Conservation (phyloP, 306 rosid species). For the Crotalaria pallida region DNA sequence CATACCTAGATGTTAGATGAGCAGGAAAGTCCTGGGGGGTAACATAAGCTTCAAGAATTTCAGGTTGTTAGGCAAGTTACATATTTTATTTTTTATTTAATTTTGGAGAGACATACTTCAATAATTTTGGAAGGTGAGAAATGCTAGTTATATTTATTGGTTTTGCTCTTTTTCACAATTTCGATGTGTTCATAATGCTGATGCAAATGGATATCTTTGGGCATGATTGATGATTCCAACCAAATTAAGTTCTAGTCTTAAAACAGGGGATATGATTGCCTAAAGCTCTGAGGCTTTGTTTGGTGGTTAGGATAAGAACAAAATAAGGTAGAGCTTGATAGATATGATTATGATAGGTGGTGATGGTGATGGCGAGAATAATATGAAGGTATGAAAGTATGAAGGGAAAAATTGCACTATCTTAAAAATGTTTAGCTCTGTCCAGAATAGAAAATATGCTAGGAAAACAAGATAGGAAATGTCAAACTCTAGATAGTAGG, state of each 20-base stretch:
- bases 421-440: too few relatives aligned
- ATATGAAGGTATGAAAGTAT: too few relatives aligned
- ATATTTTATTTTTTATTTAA: conserved; percentile 26
- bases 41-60: conserved; percentile 34
- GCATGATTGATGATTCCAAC: not conserved
- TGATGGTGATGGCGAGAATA: too few relatives aligned
- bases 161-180: not conserved
- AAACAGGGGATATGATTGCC: not conserved
- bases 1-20: conserved; percentile 60
- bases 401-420: too few relatives aligned
- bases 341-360: too few relatives aligned
- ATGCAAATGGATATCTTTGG: not conserved
- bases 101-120: conserved; percentile 37
- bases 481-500: too few relatives aligned
- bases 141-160: conserved; percentile 12
- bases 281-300: too few relatives aligned
- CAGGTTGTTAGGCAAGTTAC: conserved; percentile 39
- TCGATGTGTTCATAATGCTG: not conserved
- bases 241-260: not conserved
- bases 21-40: conserved; percentile 34
- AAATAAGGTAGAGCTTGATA: too few relatives aligned
- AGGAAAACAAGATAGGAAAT: too few relatives aligned
- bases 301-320: too few relatives aligned
- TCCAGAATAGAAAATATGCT: too few relatives aligned
- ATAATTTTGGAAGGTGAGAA: conserved; percentile 44